These are phyloP conservation scores for Monotropa hypopitys DNA, from an alignment of 179 eudicot species.

Conservation along the genomic window DNA sequence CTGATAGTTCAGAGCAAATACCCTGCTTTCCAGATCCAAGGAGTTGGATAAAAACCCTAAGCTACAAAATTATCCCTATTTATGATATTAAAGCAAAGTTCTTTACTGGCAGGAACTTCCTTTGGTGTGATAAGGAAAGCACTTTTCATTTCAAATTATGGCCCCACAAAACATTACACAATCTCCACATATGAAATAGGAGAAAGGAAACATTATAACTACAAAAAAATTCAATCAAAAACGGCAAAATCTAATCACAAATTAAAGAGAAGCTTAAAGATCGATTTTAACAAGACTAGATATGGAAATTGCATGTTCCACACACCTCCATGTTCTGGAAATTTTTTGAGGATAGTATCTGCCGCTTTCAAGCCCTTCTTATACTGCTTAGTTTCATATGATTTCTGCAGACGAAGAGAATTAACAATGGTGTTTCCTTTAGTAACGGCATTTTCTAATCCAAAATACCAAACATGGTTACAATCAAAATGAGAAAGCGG, in stretches of 20 bases:
- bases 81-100: neutral
- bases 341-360: conserved; percentile 87
- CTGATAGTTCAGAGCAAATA: conserved; percentile 1
- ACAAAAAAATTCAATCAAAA: neutral
- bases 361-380: conserved; percentile 99
- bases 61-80: neutral
- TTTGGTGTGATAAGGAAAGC: neutral
- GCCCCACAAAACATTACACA: neutral
- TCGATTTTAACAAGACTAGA: neutral
- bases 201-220: neutral
- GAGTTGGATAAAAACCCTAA: neutral
- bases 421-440: neutral
- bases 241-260: neutral
- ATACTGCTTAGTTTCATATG: conserved; percentile 93
- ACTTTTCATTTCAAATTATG: neutral
- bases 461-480: neutral
- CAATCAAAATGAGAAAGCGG: neutral
- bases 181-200: neutral
- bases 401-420: conserved; percentile 47
- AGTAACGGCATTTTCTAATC: neutral
- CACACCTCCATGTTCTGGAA: conserved; percentile 98
- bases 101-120: neutral
- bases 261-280: neutral
- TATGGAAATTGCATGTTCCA: neutral
- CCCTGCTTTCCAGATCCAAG: neutral